Evolutionary conservation across 805 yeast species (phyloP), one percentile per base, ranked within the genome.

Genomic region (Candida piceae): DNA sequence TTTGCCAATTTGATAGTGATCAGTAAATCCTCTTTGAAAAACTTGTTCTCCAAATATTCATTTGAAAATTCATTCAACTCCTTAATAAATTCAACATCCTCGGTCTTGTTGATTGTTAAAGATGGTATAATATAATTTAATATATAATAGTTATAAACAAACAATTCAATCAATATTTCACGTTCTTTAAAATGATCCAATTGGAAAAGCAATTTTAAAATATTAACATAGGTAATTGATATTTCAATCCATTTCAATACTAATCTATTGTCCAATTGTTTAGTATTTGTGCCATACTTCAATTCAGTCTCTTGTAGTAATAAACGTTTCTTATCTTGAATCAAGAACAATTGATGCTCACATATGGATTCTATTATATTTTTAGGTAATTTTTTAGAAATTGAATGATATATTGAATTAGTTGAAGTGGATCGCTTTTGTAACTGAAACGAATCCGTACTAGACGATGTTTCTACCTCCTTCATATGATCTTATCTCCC

Each of bases 171-270:
- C 26, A 51, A 33, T 4, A 53, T 27, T 29, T 50, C 55, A 13
- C 43, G 48, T 18, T 45, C 42, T 20, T 40, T 39, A 22, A 30
- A 45, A 16, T 42, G 34, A n/a, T 36, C 38, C 28, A 50, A 45
- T 7, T 45, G 41, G 8, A 20, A 18, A 7, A 48, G 32, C 3
- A 44, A 29, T 29, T 48, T 41, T 8, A 53, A 31, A n/a, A 42
- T 33, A 13, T 45, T 42, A n/a, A 51, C 34, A 31, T 51, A 51
- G 17, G 34, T 45, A 7, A 49, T 32, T 8, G 56, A 50, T 5
- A 45, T 41, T 29, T 49, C 58, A 7, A 53, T 42, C 58, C 58
- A 53, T 7, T 36, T 26, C 17, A 48, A 41, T 18, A 41, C 34
- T 13, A 40, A 15, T 7, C 30, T 35, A 19, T 45, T 29, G 5